phyloP scores from a whole-genome alignment of 2,329 filamentous ascomycete species.

The Emydomyces testavorans region DNA sequence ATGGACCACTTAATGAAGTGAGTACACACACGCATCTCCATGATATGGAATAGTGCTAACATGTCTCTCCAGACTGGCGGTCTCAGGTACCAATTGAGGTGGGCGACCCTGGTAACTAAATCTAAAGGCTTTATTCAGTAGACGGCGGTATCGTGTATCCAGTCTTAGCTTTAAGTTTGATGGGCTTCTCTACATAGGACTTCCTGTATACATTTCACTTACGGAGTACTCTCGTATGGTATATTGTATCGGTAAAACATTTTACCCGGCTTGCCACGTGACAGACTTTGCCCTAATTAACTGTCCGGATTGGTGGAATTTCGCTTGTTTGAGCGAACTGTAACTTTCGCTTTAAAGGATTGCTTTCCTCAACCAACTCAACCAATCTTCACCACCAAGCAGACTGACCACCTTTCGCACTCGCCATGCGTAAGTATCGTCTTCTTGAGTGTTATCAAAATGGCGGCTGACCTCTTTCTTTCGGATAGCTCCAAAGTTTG shows the following conservation, averaged over 20 bases:
- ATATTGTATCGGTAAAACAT: background rate
- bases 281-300: background rate
- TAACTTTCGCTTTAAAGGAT: too few species aligned
- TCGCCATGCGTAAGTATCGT: constrained; percentile 64
- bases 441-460: constrained; percentile 43
- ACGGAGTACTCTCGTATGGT: too few species aligned
- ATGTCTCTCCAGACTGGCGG: constrained; percentile 33
- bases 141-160: constrained; percentile 2
- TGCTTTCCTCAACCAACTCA: constrained; percentile 25
- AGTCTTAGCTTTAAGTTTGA: background rate
- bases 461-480: constrained; percentile 35
- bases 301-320: background rate
- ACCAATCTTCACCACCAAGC: constrained; percentile 32
- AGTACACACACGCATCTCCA: constrained; percentile 34
- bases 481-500: constrained; percentile 83
- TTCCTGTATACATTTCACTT: too few species aligned
- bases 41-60: constrained; percentile 7
- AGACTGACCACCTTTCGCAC: constrained; percentile 58
- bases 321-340: constrained; percentile 5
- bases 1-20: constrained; percentile 99
- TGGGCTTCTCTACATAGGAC: background rate
- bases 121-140: background rate
- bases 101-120: background rate
- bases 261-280: constrained; percentile 1
- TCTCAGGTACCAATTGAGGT: constrained; percentile 40